Evolutionary conservation across 371 early-diverging fungal genomes (phyloP), one percentile per base, ranked within the genome.

Genomic region (Capillidium heterosporum): DNA sequence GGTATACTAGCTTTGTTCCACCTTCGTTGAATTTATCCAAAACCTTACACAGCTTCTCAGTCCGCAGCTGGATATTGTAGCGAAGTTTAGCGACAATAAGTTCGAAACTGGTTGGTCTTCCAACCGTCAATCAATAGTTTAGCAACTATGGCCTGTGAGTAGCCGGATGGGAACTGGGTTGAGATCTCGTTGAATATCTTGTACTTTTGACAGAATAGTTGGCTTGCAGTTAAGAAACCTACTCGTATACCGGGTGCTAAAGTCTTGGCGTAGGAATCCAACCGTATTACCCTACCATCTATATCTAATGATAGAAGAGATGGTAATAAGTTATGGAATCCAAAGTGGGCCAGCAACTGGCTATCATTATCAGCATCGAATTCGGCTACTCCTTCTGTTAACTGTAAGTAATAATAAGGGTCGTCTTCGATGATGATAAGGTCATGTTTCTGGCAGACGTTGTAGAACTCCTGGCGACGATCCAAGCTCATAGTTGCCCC

Each of bases 221-320:
- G 63, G 1, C 86, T 89, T 2, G 87, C 89, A 35, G 84, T 80
- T 1, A 74, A 71, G 80, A 83, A 85, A 1, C 87, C 89, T n/a
- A 87, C 57, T 54, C 91, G 79, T 28, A 82, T 61, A 27, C 91
- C 91, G 2, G 84, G 74, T 0, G 84, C 80, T 49, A 89, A 48
- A 24, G 87, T 76, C 63, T 90, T 90, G 56, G 81, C 80, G 67
- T 87, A 75, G 41, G 81, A 82, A 59, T 90, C 91, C 54, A 84
- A 81, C 2, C 91, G 72, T n/a, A 90, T 64, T 0, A 90, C 88
- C 29, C 89, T 75, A 7, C 77, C 82, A 59, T 88, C 85, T 0
- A 61, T 66, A 70, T 88, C 89, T 65, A 90, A 64, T 1, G 85
- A 82, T 15, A 86, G 61, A 4, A 57, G 26, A 3, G 48, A 48